Conservation (phyloP, 139 green algal genomes). For the Closterium sp. region DNA sequence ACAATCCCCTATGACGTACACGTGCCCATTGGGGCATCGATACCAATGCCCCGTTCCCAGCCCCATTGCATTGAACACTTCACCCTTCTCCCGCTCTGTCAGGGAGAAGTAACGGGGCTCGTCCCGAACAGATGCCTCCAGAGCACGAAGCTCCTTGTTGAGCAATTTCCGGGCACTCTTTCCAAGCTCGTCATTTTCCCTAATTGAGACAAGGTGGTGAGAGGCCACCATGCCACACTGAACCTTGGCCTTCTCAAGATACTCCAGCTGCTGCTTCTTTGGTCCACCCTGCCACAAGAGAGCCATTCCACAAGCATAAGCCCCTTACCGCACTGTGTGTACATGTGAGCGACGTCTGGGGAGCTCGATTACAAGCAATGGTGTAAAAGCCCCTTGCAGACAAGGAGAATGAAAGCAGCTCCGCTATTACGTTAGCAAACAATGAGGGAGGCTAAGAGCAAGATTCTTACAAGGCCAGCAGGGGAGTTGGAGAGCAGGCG, state of each 20-base stretch:
- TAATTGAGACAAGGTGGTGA: background rate
- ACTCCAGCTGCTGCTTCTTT: background rate
- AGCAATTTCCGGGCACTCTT: background rate
- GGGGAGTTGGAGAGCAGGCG: background rate
- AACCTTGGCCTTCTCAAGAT: background rate
- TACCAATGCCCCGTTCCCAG: conserved; percentile 18
- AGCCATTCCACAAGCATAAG: no score
- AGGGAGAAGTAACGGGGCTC: background rate
- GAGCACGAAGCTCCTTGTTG: conserved; percentile 1
- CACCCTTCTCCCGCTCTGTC: conserved; percentile 4
- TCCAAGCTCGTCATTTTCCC: background rate
- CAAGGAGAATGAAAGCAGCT: no score
- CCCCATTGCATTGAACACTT: conserved; percentile 8
- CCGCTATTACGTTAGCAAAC: no score
- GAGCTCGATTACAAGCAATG: no score
- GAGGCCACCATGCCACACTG: background rate
- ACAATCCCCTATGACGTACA: conserved; percentile 64
- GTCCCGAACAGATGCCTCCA: background rate
- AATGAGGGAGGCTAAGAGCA: no score
- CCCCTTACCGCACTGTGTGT: no score
- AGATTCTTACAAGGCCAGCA: background rate
- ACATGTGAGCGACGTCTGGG: no score
- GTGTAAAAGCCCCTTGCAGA: no score
- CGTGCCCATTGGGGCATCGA: conserved; percentile 60
- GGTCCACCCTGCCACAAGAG: background rate